Conservation (phyloP, 768 basidiomycete genomes). For the Boletus reticuloceps region DNA sequence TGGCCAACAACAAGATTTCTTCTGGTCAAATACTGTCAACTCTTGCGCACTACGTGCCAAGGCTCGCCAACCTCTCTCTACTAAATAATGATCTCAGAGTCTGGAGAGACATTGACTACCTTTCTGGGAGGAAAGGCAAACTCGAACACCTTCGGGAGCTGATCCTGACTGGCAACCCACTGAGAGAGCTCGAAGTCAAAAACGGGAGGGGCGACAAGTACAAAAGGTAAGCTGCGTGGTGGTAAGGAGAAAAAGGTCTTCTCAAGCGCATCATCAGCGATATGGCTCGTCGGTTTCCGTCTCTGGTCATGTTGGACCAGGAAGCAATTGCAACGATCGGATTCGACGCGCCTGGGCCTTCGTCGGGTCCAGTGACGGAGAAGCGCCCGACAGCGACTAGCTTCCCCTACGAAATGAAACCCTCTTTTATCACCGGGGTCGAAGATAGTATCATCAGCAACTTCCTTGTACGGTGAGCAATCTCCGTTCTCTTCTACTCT, state of each 20-base stretch:
- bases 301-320: slow-evolving; percentile 81
- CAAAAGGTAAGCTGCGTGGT: slow-evolving; percentile 50
- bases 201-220: slow-evolving; percentile 61
- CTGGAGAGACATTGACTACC: slow-evolving; percentile 68
- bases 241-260: not conserved
- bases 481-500: not conserved
- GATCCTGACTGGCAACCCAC: slow-evolving; percentile 72
- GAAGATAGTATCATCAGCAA: slow-evolving; percentile 64
- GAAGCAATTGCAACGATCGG: slow-evolving; percentile 73
- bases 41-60: slow-evolving; percentile 73
- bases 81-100: slow-evolving; percentile 71
- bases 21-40: slow-evolving; percentile 57
- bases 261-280: slow-evolving; percentile 49
- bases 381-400: slow-evolving; percentile 56
- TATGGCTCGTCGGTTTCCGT: slow-evolving; percentile 74
- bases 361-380: slow-evolving; percentile 38
- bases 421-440: slow-evolving; percentile 74
- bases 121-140: slow-evolving; percentile 57
- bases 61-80: slow-evolving; percentile 74
- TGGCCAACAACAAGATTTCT: slow-evolving; percentile 75
- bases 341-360: slow-evolving; percentile 67
- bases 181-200: slow-evolving; percentile 59
- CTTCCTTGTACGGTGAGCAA: slow-evolving; percentile 72
- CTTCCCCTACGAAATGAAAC: slow-evolving; percentile 75
- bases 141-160: slow-evolving; percentile 67